Evolutionary conservation across 2,329 filamentous ascomycete genomes (phyloP).

Genomic region (Hypoxylon sp.): DNA sequence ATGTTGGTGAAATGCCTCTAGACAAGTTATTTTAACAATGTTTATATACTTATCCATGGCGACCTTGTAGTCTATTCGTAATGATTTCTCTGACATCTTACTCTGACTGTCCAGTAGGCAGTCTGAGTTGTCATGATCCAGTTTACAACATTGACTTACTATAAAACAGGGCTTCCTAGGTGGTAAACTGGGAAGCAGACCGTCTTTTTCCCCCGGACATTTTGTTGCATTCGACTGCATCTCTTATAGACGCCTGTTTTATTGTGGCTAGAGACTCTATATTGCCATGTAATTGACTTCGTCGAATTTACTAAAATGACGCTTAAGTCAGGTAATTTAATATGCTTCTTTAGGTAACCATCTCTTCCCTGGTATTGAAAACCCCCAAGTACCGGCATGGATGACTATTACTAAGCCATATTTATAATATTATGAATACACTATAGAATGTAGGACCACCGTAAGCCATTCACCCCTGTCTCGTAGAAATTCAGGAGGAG

Average conservation of each 20-base stretch:
- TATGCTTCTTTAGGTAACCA: too few relatives aligned
- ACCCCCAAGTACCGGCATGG: too few relatives aligned
- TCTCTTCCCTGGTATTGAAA: too few relatives aligned
- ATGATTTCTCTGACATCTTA: background rate
- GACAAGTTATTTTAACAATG: too few relatives aligned
- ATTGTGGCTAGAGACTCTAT: background rate
- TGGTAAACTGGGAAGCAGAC: background rate
- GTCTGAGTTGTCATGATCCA: background rate
- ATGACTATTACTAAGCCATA: too few relatives aligned
- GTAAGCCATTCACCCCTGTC: background rate
- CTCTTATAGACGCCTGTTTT: background rate
- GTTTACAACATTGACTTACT: background rate
- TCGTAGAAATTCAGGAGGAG: background rate
- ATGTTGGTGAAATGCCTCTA: background rate
- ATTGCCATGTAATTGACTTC: background rate
- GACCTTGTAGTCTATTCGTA: background rate
- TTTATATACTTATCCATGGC: slow-evolving; percentile 1
- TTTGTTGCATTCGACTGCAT: background rate
- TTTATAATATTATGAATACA: too few relatives aligned
- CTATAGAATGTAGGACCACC: background rate
- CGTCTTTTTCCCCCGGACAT: background rate
- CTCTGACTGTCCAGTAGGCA: background rate
- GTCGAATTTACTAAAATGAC: too few relatives aligned
- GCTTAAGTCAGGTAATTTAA: too few relatives aligned
- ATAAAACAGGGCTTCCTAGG: background rate